Evolutionary conservation across 768 basidiomycete genomes (phyloP).

Genomic region (Boletus rubescentipes): DNA sequence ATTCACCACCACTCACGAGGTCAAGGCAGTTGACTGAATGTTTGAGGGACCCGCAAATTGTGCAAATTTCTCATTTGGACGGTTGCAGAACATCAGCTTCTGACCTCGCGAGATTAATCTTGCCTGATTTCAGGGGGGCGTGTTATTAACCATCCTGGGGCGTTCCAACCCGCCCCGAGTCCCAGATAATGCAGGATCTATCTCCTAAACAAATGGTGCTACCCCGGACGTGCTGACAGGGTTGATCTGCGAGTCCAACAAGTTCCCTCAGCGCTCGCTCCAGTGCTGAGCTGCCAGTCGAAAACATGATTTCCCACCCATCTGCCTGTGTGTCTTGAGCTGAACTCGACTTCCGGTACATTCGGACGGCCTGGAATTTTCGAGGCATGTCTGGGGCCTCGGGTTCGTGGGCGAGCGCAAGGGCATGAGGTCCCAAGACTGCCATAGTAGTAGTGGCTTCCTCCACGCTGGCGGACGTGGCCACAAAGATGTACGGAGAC

Average conservation of each 20-base stretch:
- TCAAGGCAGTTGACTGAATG: too few species aligned
- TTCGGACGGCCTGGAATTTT: conserved; percentile 19
- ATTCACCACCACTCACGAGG: too few species aligned
- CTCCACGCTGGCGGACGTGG: conserved; percentile 13
- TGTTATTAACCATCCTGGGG: neutral
- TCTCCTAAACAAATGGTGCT: conserved; percentile 5
- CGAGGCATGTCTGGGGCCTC: neutral
- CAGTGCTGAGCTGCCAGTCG: conserved; percentile 13
- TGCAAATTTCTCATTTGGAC: too few species aligned
- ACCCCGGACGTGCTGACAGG: neutral
- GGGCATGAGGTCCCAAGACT: conserved; percentile 22
- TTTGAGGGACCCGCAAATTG: too few species aligned
- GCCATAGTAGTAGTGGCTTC: conserved; percentile 23
- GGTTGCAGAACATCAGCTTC: too few species aligned
- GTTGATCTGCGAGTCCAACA: conserved; percentile 1
- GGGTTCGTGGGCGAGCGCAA: conserved; percentile 20
- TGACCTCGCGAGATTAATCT: too few species aligned
- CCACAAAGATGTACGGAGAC: conserved; percentile 22
- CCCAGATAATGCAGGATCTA: conserved; percentile 25
- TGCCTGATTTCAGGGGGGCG: too few species aligned
- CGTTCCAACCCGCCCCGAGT: conserved; percentile 6
- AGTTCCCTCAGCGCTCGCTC: conserved; percentile 17
- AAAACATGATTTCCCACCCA: conserved; percentile 13
- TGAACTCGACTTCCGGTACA: neutral
- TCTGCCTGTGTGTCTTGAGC: neutral